A percentile compares a stretch with the other conserved stretches of the same genome.
Conservation (phyloP, 1,284 basidiomycete genomes). For the Trichosporon coremiiforme region DNA sequence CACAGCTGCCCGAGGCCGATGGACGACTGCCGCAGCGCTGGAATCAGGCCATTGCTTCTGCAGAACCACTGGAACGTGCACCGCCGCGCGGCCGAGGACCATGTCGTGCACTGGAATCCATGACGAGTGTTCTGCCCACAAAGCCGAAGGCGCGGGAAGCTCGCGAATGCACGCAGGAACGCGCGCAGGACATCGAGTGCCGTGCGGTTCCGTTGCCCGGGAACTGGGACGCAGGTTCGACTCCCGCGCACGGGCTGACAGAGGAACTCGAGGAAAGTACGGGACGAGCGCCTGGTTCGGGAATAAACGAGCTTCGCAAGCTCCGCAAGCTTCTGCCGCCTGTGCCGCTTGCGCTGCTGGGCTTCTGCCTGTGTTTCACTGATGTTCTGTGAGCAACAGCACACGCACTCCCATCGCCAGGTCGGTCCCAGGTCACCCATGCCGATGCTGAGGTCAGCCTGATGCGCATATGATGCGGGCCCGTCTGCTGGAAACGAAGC, state of each 20-base stretch:
- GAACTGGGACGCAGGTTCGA: background rate
- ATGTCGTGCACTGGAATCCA: background rate
- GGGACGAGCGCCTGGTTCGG: background rate
- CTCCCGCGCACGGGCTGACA: no score
- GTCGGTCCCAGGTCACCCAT: background rate
- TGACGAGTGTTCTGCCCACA: background rate
- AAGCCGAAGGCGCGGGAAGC: background rate
- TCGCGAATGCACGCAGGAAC: no score
- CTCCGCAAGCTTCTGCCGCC: background rate
- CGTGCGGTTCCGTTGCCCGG: background rate
- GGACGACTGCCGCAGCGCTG: no score
- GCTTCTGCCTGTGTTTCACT: no score
- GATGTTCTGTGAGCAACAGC: no score
- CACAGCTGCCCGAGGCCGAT: no score
- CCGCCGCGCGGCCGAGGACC: no score
- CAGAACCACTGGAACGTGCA: no score
- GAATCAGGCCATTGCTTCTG: no score
- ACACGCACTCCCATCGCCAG: no score
- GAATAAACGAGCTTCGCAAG: conserved; percentile 12
- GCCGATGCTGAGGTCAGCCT: background rate
- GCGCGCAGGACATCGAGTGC: no score
- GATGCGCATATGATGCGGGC: no score
- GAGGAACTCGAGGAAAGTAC: background rate
- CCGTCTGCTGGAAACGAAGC: background rate
- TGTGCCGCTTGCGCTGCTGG: background rate